These are phyloP conservation scores for Chloromonas sp. DNA, from an alignment of 163 green algal species.

Conservation along the genomic window DNA sequence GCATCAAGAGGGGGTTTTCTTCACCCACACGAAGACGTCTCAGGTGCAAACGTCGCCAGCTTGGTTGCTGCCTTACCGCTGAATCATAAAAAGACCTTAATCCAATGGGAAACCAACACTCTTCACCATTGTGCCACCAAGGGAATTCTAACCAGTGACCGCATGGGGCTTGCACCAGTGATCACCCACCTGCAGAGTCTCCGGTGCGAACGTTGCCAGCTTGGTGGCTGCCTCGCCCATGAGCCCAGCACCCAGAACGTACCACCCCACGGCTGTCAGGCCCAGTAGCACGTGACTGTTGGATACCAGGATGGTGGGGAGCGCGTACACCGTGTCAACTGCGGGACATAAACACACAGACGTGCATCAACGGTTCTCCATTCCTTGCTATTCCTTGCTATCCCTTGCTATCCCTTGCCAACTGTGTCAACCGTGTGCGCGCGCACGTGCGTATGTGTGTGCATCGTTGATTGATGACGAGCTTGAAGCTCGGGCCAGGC, in stretches of 20 bases:
- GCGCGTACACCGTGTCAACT: neutral
- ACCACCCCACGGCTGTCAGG: neutral
- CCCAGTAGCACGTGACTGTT: neutral
- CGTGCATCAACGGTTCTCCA: neutral
- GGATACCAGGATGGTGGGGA: neutral
- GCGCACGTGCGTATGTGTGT: too few relatives aligned
- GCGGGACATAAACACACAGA: neutral
- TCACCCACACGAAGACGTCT: neutral
- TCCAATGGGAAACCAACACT: too few relatives aligned
- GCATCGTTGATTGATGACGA: too few relatives aligned
- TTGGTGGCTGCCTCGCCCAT: constrained; percentile 1
- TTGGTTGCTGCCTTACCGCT: neutral
- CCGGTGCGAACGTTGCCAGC: neutral
- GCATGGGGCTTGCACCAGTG: too few relatives aligned
- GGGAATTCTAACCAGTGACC: too few relatives aligned
- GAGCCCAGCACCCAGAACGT: neutral
- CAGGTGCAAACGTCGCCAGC: neutral
- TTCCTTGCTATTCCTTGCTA: too few relatives aligned
- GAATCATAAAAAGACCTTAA: neutral
- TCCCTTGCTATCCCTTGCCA: too few relatives aligned
- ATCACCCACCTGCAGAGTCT: constrained; percentile 1
- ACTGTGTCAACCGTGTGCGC: too few relatives aligned
- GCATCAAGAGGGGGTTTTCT: too few relatives aligned
- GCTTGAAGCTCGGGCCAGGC: too few relatives aligned
- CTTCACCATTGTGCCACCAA: too few relatives aligned